These are phyloP conservation scores for Leccinum glutinopallens DNA, from an alignment of 1,284 basidiomycete genomes.

Conservation along the genomic window DNA sequence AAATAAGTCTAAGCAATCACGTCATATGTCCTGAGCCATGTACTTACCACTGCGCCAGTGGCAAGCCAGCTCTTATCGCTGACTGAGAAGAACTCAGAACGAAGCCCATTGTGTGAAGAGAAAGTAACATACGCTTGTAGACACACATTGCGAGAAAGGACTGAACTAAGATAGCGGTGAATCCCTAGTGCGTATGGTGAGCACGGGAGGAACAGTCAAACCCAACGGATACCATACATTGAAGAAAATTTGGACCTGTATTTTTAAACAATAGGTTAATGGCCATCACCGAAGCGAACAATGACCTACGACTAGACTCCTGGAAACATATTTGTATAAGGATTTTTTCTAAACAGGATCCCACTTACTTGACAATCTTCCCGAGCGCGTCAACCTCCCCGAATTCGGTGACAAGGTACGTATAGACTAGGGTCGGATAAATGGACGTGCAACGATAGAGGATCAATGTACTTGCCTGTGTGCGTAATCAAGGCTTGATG, in stretches of 20 bases:
- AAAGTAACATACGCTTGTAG: slow-evolving; percentile 30
- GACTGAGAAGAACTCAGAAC: slow-evolving; percentile 20
- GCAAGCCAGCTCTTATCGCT: slow-evolving; percentile 33
- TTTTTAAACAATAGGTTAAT: slow-evolving; percentile 6
- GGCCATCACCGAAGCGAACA: background rate
- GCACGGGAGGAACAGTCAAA: background rate
- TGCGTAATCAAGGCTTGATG: slow-evolving; percentile 64
- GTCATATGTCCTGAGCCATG: background rate
- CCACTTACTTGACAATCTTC: slow-evolving; percentile 49
- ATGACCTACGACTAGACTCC: slow-evolving; percentile 51
- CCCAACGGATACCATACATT: slow-evolving; percentile 27
- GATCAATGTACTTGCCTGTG: slow-evolving; percentile 39
- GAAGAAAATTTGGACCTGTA: slow-evolving; percentile 41
- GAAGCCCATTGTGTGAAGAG: background rate
- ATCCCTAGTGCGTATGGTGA: slow-evolving; percentile 27
- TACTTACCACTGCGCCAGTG: slow-evolving; percentile 30
- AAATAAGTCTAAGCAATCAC: slow-evolving; percentile 8
- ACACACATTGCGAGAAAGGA: slow-evolving; percentile 38
- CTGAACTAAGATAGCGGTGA: slow-evolving; percentile 44
- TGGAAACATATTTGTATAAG: slow-evolving; percentile 23
- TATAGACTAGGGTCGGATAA: slow-evolving; percentile 46
- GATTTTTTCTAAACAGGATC: background rate
- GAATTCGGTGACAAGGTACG: slow-evolving; percentile 41
- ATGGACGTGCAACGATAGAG: background rate
- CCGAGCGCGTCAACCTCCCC: slow-evolving; percentile 36